A percentile compares a stretch with the other conserved stretches of the same genome.
phyloP scores from a whole-genome alignment of 805 yeast species.

The Suhomyces pyralidae region DNA sequence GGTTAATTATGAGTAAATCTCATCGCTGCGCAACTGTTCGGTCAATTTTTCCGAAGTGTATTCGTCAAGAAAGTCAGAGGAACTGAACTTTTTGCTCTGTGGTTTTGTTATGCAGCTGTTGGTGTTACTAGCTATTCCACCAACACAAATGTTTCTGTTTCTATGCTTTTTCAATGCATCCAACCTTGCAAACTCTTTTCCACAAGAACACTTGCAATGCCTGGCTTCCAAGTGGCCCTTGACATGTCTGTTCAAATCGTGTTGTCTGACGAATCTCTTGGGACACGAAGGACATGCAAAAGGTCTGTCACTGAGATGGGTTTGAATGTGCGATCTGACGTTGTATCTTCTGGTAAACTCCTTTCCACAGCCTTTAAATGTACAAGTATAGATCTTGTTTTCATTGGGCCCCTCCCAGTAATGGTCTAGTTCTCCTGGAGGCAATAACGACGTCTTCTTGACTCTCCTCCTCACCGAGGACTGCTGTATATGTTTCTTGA shows the following conservation, averaged over 20 bases:
- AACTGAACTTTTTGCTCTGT: slow-evolving; percentile 5
- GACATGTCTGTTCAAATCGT: slow-evolving; percentile 86
- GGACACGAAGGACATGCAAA: slow-evolving; percentile 75
- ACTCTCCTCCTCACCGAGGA: slow-evolving; percentile 47
- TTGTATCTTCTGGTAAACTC: slow-evolving; percentile 85
- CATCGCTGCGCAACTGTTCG: slow-evolving; percentile 3
- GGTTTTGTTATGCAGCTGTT: slow-evolving; percentile 25
- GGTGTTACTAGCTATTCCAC: slow-evolving; percentile 47
- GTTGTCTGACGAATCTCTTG: slow-evolving; percentile 90
- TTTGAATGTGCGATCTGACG: slow-evolving; percentile 92
- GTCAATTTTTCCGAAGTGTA: slow-evolving; percentile 1
- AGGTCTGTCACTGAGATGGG: slow-evolving; percentile 93
- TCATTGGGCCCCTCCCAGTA: slow-evolving; percentile 79
- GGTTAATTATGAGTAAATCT: background rate
- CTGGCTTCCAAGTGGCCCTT: slow-evolving; percentile 78
- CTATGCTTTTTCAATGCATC: slow-evolving; percentile 87
- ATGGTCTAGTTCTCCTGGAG: slow-evolving; percentile 85
- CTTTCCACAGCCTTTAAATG: slow-evolving; percentile 76
- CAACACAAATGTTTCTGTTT: slow-evolving; percentile 74
- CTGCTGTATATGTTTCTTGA: slow-evolving; percentile 31
- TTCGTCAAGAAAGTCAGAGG: slow-evolving; percentile 5
- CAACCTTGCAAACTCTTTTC: slow-evolving; percentile 86
- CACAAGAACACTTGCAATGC: slow-evolving; percentile 76
- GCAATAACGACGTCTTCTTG: slow-evolving; percentile 65
- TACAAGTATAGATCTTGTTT: slow-evolving; percentile 69